These are phyloP conservation scores for Pythium grandisporangium DNA, from an alignment of 352 stramenopile species.

Conservation along the genomic window DNA sequence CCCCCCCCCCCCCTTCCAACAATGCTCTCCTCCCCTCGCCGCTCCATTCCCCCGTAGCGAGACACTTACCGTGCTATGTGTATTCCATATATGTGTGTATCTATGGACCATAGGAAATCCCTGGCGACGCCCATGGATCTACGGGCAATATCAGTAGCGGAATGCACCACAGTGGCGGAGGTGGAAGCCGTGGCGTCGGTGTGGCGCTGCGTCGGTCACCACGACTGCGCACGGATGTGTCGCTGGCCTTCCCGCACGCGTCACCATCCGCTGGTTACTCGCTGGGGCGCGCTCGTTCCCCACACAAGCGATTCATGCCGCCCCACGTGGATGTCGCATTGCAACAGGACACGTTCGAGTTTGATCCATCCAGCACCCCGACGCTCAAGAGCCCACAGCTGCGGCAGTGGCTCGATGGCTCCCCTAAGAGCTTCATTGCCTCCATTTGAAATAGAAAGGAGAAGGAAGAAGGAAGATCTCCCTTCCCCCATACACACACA, in stretches of 20 bases:
- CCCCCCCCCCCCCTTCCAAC: too few relatives aligned
- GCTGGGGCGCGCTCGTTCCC: slow-evolving; percentile 34
- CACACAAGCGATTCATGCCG: slow-evolving; percentile 63
- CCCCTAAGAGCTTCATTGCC: slow-evolving; percentile 72
- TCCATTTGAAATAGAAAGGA: slow-evolving; percentile 40
- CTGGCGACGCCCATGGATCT: slow-evolving; percentile 48
- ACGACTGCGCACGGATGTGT: slow-evolving; percentile 75
- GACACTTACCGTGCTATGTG: too few relatives aligned
- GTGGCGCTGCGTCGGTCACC: slow-evolving; percentile 60
- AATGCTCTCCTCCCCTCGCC: too few relatives aligned
- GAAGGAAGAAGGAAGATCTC: neutral
- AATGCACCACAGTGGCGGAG: too few relatives aligned
- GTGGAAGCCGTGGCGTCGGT: too few relatives aligned
- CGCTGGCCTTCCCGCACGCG: slow-evolving; percentile 66
- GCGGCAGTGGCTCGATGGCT: slow-evolving; percentile 74
- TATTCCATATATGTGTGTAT: too few relatives aligned
- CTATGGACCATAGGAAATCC: slow-evolving; percentile 80
- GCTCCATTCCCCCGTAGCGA: too few relatives aligned
- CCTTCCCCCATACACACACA: neutral
- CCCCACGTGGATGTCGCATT: slow-evolving; percentile 72
- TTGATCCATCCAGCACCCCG: slow-evolving; percentile 80
- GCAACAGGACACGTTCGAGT: slow-evolving; percentile 79
- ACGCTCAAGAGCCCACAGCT: slow-evolving; percentile 82
- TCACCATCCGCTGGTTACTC: slow-evolving; percentile 37
- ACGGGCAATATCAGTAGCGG: too few relatives aligned